A percentile compares a stretch with the other conserved stretches of the same genome.
Conservation (phyloP, 345 rosid genomes). For the Litchi chinensis region DNA sequence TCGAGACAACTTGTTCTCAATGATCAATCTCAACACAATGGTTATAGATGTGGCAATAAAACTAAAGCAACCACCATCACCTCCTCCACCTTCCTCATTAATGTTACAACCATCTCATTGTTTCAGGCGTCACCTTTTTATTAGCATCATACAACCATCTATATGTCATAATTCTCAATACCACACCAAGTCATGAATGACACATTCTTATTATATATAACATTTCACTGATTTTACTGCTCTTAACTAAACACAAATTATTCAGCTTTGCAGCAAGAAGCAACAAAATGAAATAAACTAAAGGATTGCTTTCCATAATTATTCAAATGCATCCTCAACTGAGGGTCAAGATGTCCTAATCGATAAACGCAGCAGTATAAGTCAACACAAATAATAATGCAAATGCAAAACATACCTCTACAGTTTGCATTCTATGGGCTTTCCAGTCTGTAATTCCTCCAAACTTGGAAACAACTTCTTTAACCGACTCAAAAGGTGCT, state of each 20-base stretch:
- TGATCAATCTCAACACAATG: not conserved
- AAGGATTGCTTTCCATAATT: not conserved
- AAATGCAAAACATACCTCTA: slow-evolving; percentile 56
- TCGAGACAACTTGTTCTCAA: not conserved
- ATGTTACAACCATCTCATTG: not conserved
- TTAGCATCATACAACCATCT: not conserved
- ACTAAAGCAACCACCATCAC: not conserved
- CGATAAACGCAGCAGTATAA: slow-evolving; percentile 6
- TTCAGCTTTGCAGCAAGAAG: not conserved
- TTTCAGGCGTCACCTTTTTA: not conserved
- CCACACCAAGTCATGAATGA: not conserved
- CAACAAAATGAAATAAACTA: slow-evolving; percentile 2
- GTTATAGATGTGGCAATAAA: not conserved
- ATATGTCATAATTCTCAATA: not conserved
- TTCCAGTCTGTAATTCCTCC: slow-evolving; percentile 99
- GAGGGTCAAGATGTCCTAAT: not conserved
- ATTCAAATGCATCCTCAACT: not conserved
- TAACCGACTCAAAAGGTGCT: slow-evolving; percentile 91
- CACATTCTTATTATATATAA: not conserved
- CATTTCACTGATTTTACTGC: not conserved
- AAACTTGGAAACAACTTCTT: slow-evolving; percentile 92
- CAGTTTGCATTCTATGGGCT: slow-evolving; percentile 76
- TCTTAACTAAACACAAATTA: not conserved
- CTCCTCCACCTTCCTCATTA: not conserved
- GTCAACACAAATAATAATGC: not conserved